Evolutionary conservation across 345 rosid genomes (phyloP), one percentile per base, ranked within the genome.

Genomic region (Raphanus sativus): DNA sequence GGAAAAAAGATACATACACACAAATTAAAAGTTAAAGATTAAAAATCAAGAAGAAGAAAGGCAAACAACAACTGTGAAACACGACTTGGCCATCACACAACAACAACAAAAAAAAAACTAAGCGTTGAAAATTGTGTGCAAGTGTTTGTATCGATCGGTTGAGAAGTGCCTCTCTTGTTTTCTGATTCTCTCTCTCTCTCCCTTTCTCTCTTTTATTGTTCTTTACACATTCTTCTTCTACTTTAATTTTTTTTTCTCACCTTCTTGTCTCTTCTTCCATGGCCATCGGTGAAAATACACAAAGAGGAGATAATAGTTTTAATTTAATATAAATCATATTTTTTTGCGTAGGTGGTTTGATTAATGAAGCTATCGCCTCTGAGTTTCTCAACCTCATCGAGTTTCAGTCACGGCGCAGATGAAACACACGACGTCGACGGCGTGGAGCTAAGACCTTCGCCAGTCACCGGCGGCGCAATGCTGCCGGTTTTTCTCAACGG

Each of bases 401-500:
- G 77, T 76, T 86, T 84, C 73, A 82, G 89, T 65, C 86, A 83
- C 68, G 45, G 69, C 25, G 25, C 6, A 17, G 85, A 86, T 33
- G 96, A 87, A 4, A 32, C 83, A 1, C 11, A 59, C 26, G 87
- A 82, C 21, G n/a, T n/a, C n/a, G 90, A 87, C 15, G 91, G 71
- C 38, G 25, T 65, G 36, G 71, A 86, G 63, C 40, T 60, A 84
- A 70, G 76, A 71, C 68, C 81, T 5, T 69, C 78, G 38, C 78
- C 71, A 42, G 16, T 82, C 5, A 26, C 82, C 77, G 91, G 90
- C 13, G 93, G 93, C 68, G 88, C 90, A 91, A 94, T 92, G 97
- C 82, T 94, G 86, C 97, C 92, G 48, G 67, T 81, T 38, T 92
- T 92, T 72, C 91, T 94, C 69, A 86, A 85, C 67, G 94, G 83